A percentile compares a stretch with the other conserved stretches of the same genome.
Evolutionary conservation across 768 basidiomycete species (phyloP).

Genomic region (Tremella yokohamensis): DNA sequence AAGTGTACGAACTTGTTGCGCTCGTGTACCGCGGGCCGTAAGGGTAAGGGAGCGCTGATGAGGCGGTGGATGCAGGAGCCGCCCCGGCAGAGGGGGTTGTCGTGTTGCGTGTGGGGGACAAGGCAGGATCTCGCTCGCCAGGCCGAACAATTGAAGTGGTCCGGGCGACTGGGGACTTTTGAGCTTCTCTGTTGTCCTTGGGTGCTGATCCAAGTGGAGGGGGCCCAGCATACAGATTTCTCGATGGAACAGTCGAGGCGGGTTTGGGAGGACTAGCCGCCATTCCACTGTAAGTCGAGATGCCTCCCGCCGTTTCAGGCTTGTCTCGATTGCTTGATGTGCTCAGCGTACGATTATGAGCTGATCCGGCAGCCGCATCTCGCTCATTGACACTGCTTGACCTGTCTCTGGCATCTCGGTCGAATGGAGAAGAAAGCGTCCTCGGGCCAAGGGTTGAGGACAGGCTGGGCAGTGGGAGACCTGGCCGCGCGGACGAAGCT

Average conservation of each 20-base stretch:
- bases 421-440: background rate
- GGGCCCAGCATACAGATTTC: background rate
- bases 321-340: background rate
- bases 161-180: constrained; percentile 1
- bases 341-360: background rate
- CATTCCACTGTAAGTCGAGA: no score
- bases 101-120: background rate
- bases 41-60: background rate
- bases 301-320: background rate
- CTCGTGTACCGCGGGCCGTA: background rate
- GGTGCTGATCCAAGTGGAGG: constrained; percentile 1
- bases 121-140: background rate
- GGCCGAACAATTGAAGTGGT: background rate
- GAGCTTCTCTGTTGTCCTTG: background rate
- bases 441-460: background rate
- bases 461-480: background rate
- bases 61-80: background rate
- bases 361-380: background rate
- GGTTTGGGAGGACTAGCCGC: background rate
- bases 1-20: background rate
- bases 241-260: background rate
- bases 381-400: background rate
- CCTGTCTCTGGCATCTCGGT: background rate
- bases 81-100: background rate
- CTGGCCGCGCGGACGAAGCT: background rate